phyloP scores from a whole-genome alignment of 140 eudicot species.

The Flaveria floridana region DNA sequence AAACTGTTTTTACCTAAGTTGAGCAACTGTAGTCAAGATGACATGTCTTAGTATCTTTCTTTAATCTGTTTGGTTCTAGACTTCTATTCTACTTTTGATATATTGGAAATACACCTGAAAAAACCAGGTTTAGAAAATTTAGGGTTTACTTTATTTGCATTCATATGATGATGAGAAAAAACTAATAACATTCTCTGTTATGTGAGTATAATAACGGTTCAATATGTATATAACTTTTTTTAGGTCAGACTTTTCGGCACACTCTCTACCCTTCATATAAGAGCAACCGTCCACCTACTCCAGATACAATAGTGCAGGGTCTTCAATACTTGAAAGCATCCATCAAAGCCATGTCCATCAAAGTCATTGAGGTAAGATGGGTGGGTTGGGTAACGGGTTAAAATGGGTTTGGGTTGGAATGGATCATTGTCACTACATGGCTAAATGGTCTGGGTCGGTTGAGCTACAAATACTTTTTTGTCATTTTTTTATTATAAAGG shows the following conservation, averaged over 20 bases:
- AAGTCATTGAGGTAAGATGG: slow-evolving; percentile 83
- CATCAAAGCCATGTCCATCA: slow-evolving; percentile 86
- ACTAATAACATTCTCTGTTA: not conserved
- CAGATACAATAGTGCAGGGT: slow-evolving; percentile 95
- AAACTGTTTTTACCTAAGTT: no score
- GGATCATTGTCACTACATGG: slow-evolving; percentile 12
- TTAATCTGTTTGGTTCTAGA: no score
- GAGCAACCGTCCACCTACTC: slow-evolving; percentile 95
- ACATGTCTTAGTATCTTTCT: no score
- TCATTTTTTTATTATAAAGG: not conserved
- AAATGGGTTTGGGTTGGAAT: not conserved
- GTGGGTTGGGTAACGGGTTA: not conserved
- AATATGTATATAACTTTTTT: slow-evolving; percentile 11
- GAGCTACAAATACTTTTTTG: slow-evolving; percentile 2
- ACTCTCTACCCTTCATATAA: slow-evolving; percentile 86
- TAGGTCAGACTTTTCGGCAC: slow-evolving; percentile 91
- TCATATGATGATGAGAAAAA: slow-evolving; percentile 8
- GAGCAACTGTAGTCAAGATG: no score
- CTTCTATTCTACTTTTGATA: no score
- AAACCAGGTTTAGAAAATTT: no score
- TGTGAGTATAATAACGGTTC: not conserved
- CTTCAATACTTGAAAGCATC: slow-evolving; percentile 96
- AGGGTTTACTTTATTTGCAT: not conserved
- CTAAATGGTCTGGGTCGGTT: not conserved
- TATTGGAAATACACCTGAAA: no score